phyloP scores from a whole-genome alignment of 1,139 yeast species.

The Debaryomyces singareniensis region DNA sequence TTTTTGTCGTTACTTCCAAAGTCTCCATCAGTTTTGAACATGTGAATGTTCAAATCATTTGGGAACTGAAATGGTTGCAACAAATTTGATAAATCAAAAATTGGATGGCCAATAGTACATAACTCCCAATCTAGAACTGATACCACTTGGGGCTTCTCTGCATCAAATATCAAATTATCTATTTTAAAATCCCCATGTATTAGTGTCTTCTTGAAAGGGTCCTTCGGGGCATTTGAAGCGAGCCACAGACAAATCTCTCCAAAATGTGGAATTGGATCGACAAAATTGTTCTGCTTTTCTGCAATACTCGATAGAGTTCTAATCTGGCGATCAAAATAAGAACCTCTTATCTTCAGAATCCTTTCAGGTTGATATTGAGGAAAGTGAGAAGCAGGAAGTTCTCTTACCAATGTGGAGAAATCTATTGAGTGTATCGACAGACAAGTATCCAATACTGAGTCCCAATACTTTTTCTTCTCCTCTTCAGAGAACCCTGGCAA shows the following conservation, averaged over 20 bases:
- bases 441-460: conserved; percentile 45
- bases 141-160: conserved; percentile 40
- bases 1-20: conserved; percentile 33
- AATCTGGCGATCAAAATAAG: conserved; percentile 53
- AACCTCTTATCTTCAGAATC: conserved; percentile 16
- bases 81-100: conserved; percentile 57
- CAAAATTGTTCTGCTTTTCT: conserved; percentile 43
- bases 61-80: conserved; percentile 55
- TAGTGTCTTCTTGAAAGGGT: conserved; percentile 40
- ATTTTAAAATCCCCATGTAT: conserved; percentile 69
- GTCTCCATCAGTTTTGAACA: conserved; percentile 23
- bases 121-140: conserved; percentile 68
- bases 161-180: conserved; percentile 55
- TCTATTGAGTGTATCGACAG: conserved; percentile 50
- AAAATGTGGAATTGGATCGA: conserved; percentile 48
- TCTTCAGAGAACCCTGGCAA: conserved; percentile 32
- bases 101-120: conserved; percentile 63
- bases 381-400: conserved; percentile 42
- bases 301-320: conserved; percentile 44
- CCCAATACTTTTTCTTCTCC: conserved; percentile 34
- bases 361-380: conserved; percentile 35
- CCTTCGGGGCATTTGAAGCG: conserved; percentile 36
- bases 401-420: conserved; percentile 34
- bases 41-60: conserved; percentile 20
- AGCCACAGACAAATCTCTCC: conserved; percentile 40